phyloP scores from a whole-genome alignment of 768 basidiomycete species.

The Termitomyces sp. region DNA sequence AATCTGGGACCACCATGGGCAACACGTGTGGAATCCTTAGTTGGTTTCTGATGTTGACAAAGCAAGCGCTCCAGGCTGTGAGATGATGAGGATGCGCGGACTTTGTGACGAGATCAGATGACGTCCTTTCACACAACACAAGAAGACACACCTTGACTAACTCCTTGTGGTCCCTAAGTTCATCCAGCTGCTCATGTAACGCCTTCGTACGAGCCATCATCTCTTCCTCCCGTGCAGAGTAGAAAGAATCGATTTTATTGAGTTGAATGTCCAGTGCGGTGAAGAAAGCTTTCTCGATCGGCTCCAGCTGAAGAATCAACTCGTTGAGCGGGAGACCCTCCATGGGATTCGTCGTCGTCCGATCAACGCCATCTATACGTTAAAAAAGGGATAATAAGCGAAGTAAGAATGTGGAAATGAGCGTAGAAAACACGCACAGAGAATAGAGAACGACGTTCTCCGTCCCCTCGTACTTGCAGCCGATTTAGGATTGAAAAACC shows the following conservation, averaged over 20 bases:
- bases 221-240: conserved; percentile 60
- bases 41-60: conserved; percentile 3
- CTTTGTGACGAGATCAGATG: neutral
- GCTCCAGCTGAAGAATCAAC: conserved; percentile 50
- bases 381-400: neutral
- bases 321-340: conserved; percentile 34
- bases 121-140: neutral
- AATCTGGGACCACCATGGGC: neutral
- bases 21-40: neutral
- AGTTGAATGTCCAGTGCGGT: conserved; percentile 71
- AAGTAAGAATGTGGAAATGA: neutral
- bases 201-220: conserved; percentile 40
- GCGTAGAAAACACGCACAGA: neutral
- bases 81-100: conserved; percentile 8
- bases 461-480: neutral
- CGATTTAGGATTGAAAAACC: neutral
- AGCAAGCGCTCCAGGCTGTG: conserved; percentile 5
- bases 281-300: conserved; percentile 69
- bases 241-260: conserved; percentile 84
- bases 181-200: conserved; percentile 65
- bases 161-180: conserved; percentile 65
- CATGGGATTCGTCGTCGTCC: conserved; percentile 16
- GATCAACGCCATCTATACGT: neutral
- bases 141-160: conserved; percentile 42
- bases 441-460: neutral